These are phyloP conservation scores for Xylaria arbuscula DNA, from an alignment of 2,329 filamentous ascomycete species.

Conservation along the genomic window DNA sequence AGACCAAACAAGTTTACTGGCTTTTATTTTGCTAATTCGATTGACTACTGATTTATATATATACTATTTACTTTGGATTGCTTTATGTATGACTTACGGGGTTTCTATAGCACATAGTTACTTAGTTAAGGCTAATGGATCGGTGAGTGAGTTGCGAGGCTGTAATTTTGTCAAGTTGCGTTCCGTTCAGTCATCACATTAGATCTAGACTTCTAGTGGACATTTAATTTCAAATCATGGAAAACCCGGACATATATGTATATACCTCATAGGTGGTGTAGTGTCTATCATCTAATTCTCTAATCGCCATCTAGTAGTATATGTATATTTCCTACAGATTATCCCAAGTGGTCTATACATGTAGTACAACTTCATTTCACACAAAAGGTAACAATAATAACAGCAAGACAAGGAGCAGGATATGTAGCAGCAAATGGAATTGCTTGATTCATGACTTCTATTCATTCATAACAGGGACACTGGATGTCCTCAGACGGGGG, in stretches of 20 bases:
- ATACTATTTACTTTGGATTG: not conserved
- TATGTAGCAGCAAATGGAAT: not conserved
- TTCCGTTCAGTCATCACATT: not conserved
- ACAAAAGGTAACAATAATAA: not conserved
- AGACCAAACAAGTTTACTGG: not conserved
- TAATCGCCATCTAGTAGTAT: not conserved
- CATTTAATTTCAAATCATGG: not conserved
- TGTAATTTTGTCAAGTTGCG: not conserved
- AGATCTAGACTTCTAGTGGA: not conserved
- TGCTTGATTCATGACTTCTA: slow-evolving; percentile 31
- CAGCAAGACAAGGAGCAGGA: not conserved
- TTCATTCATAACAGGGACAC: slow-evolving; percentile 36
- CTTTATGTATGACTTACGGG: not conserved
- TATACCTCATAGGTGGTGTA: not conserved
- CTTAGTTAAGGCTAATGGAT: no score
- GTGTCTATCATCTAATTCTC: not conserved
- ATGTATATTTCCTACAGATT: slow-evolving; percentile 1
- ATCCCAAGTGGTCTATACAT: not conserved
- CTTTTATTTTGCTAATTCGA: not conserved
- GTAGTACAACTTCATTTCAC: not conserved
- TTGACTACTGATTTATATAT: not conserved
- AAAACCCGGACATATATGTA: not conserved
- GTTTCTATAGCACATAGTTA: not conserved
- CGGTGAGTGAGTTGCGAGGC: not conserved
- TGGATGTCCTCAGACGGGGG: slow-evolving; percentile 8